These are phyloP conservation scores for Aspergillus jensenii DNA, from an alignment of 2,329 filamentous ascomycete species.

Conservation along the genomic window DNA sequence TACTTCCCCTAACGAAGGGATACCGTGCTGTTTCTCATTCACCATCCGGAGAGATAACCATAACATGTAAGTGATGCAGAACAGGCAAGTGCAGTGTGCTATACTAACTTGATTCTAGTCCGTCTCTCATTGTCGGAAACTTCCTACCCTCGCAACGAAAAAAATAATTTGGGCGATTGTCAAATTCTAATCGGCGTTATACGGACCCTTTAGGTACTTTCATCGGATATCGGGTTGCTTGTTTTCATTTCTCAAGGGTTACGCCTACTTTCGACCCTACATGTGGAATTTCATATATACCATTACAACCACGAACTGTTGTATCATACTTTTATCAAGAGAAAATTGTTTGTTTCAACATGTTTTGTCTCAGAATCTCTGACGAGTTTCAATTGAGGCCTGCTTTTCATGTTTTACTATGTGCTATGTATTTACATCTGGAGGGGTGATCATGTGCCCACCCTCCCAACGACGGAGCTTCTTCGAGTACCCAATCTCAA, in stretches of 20 bases:
- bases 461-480: neutral
- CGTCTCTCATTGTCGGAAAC: conserved; percentile 92
- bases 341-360: neutral
- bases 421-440: neutral
- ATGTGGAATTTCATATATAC: conserved; percentile 6
- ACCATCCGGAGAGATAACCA: conserved; percentile 92
- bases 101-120: conserved; percentile 53
- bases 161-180: conserved; percentile 26
- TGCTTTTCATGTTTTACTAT: neutral
- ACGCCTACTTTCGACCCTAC: neutral
- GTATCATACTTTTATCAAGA: conserved; percentile 12
- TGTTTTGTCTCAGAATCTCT: neutral
- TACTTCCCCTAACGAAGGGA: conserved; percentile 64
- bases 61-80: conserved; percentile 72
- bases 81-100: neutral
- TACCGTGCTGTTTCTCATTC: conserved; percentile 96
- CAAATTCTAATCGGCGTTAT: neutral
- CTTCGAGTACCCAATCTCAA: neutral
- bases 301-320: conserved; percentile 7
- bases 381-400: neutral
- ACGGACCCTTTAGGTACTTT: neutral
- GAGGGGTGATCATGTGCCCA: conserved; percentile 4
- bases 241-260: neutral
- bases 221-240: neutral
- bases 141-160: conserved; percentile 82